These are phyloP conservation scores for Eucalyptus decipiens DNA, from an alignment of 345 rosid genomes.

Conservation along the genomic window DNA sequence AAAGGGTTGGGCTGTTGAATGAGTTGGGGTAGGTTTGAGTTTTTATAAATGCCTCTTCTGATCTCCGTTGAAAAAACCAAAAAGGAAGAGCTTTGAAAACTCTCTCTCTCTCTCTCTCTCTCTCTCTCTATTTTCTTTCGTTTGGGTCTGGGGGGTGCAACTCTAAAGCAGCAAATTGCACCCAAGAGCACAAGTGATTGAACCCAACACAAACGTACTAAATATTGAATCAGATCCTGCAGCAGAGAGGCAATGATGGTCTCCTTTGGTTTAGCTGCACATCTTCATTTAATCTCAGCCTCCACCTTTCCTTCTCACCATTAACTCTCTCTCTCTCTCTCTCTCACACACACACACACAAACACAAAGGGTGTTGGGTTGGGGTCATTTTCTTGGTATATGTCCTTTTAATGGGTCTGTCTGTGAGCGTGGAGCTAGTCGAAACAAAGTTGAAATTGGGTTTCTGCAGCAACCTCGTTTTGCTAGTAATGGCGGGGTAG, in stretches of 20 bases:
- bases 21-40: constrained; percentile 58
- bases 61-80: not conserved
- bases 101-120: not conserved
- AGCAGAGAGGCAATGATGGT: not conserved
- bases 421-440: not conserved
- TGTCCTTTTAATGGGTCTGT: not conserved
- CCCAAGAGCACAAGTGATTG: not conserved
- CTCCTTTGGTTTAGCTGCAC: not conserved
- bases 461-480: not conserved
- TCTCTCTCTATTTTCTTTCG: not conserved
- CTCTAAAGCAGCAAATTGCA: not conserved
- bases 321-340: not conserved
- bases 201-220: not conserved
- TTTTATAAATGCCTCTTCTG: constrained; percentile 30
- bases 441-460: not conserved
- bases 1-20: constrained; percentile 37
- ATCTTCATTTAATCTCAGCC: not conserved
- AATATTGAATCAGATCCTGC: not conserved
- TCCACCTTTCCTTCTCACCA: not conserved
- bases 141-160: constrained; percentile 2
- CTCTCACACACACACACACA: not conserved
- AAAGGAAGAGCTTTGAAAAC: not conserved
- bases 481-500: not conserved
- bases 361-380: not conserved
- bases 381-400: not conserved